A percentile compares a stretch with the other conserved stretches of the same genome.
Conservation (phyloP, 192 early-diverging fungal genomes). For the Gonapodya sp. region DNA sequence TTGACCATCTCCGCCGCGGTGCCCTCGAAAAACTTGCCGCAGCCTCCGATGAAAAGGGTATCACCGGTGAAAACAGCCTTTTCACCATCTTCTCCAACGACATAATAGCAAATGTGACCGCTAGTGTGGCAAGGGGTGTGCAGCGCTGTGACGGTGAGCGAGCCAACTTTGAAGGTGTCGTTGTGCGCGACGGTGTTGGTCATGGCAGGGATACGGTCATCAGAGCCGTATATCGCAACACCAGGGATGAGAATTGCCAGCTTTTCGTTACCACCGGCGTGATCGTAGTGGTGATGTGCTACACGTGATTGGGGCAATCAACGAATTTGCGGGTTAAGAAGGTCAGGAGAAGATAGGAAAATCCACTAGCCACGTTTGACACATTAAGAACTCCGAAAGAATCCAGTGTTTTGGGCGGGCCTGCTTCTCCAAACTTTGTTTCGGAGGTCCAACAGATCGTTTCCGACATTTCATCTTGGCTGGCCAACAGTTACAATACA, state of each 20-base stretch:
- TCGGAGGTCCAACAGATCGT: too few species aligned
- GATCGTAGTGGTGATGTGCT: constrained; percentile 86
- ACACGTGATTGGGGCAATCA: not conserved
- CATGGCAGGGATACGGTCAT: constrained; percentile 73
- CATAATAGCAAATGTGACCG: constrained; percentile 75
- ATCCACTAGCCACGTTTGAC: too few species aligned
- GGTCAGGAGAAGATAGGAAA: too few species aligned
- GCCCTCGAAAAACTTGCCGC: constrained; percentile 92
- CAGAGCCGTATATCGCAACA: constrained; percentile 55
- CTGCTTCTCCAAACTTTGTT: too few species aligned
- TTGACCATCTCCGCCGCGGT: constrained; percentile 74
- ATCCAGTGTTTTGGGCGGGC: too few species aligned
- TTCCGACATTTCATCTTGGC: too few species aligned
- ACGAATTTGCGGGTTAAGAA: too few species aligned
- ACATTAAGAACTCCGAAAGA: too few species aligned
- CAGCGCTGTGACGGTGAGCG: constrained; percentile 55
- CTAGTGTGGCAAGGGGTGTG: constrained; percentile 82
- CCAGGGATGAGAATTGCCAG: constrained; percentile 36
- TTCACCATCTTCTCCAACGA: constrained; percentile 48
- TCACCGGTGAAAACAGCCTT: constrained; percentile 83
- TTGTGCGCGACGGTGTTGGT: constrained; percentile 61
- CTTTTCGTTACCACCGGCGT: constrained; percentile 41
- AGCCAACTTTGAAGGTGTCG: constrained; percentile 64
- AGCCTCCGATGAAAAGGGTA: constrained; percentile 68
- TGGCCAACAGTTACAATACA: too few species aligned